Base-by-base conservation (phyloP, 352 stramenopile genomes). In the Blastocystis sp. region DNA sequence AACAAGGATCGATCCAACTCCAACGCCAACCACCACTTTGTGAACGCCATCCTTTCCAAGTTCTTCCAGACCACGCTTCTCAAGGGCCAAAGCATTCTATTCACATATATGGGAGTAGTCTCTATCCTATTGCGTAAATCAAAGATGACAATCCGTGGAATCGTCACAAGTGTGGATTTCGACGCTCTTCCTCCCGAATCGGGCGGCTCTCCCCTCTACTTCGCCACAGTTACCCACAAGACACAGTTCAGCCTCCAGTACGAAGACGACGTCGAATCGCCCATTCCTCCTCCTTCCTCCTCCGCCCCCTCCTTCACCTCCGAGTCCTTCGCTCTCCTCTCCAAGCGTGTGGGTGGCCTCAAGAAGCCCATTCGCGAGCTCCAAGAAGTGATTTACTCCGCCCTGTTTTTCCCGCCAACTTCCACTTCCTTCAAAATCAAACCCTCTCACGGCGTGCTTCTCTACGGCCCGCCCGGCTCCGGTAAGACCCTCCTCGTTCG, bases 401-500 rank as follows among this genome's bases (percentile, higher is more conserved):
- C 67, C 5, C 45, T 88, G 11, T 88, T 79, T 61, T 23, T 43
- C 43, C 19, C n/a, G 7, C 23, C 40, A n/a, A 17, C 10, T 21
- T 78, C 48, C 40, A 41, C 41, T 19, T 52, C 34, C 21, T 52
- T 61, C 7, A 14, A 62, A 11, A 78, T 88, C 11, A 34, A 17
- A 21, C 48, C 65, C 9, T 52, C 64, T 3, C 28, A 76, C 19
- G 64, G 96, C 61, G 95, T 98, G 21, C 92, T 98, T 4, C 95
- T 98, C 60, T 99, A 98, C 82, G 96, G 96, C 0, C 96, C 96
- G 14, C 96, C 96, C 1, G 96, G 96, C 23, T 98, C 95, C 89
- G 96, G 95, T 76, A 99, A 99, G 90, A 98, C 96, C 7, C 89
- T 98, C 11, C 94, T 98, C 78, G 96, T 96, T 3, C 98, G 98